Evolutionary conservation across 2,329 filamentous ascomycete genomes (phyloP), one percentile per base, ranked within the genome.

Genomic region (Pseudogymnoascus sp.): DNA sequence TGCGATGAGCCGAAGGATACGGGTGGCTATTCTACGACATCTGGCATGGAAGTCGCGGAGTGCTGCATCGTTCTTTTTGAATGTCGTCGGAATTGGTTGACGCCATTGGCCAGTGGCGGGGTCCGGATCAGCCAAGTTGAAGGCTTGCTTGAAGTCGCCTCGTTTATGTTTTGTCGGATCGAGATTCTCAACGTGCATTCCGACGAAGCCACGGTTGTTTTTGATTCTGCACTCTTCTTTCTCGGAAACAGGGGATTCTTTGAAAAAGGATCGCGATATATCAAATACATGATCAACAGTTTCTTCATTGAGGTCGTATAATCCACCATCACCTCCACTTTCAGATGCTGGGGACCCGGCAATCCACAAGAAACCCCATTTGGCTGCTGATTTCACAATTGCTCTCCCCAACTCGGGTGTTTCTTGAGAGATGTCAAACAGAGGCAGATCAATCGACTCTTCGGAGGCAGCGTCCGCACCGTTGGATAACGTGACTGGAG

Each of bases 1-100:
- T 45, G 89, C 91, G 60, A 97, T 88, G 1, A 96, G 84, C 16
- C 82, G 81, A 31, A 96, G 83, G 63, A 97, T 81, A 62, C 83
- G 84, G 60, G 83, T 82, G 73, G 89, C 93, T 60, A 96, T 83
- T 2, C 78, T 75, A 65, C 90, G 87, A 74, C 93, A 97, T 28
- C 84, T 80, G 37, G 80, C 75, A 63, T 87, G 81, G 75, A 97
- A 97, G 40, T 78, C 75, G 61, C 79, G 77, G 65, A 96, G 80
- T 16, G 87, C 80, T 5, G 78, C 69, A 70, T 89, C 83, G 16
- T 52, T 52, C 45, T 52, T 31, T 52, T 18, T 71, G 67, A 63
- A 71, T 74, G 60, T 76, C 74, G 71, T 86, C 84, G 6, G 82
- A 81, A 4, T 75, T 71, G 5, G 23, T 28, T 52, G 45, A 5